phyloP scores from a whole-genome alignment of 192 early-diverging fungal genomes.

The Dissophora ornata region DNA sequence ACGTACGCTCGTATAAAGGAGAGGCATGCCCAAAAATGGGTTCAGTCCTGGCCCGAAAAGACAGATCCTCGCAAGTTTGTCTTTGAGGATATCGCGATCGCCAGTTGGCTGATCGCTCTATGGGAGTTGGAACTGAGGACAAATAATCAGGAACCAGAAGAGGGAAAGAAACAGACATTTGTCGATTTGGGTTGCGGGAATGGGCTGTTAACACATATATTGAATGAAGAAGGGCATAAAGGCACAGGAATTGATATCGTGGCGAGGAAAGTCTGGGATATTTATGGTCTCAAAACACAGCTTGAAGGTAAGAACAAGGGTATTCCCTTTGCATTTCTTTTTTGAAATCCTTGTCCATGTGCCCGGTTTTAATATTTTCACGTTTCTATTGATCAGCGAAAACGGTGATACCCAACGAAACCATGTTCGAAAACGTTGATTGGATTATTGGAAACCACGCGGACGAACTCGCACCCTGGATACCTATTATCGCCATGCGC shows the following conservation, averaged over 20 bases:
- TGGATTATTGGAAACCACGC: slow-evolving; percentile 94
- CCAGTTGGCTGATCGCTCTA: slow-evolving; percentile 81
- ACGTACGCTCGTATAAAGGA: slow-evolving; percentile 76
- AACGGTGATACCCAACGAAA: slow-evolving; percentile 66
- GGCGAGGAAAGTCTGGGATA: slow-evolving; percentile 80
- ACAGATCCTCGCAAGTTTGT: slow-evolving; percentile 89
- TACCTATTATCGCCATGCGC: slow-evolving; percentile 78
- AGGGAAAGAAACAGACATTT: slow-evolving; percentile 63
- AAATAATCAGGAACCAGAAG: neutral
- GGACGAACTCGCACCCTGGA: slow-evolving; percentile 89
- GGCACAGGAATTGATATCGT: slow-evolving; percentile 83
- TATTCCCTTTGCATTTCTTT: too few species aligned
- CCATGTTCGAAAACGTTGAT: slow-evolving; percentile 61
- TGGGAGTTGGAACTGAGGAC: slow-evolving; percentile 66
- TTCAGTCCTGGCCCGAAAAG: slow-evolving; percentile 82
- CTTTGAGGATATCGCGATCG: slow-evolving; percentile 89
- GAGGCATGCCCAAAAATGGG: slow-evolving; percentile 72
- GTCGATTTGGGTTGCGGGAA: slow-evolving; percentile 90
- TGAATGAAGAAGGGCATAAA: slow-evolving; percentile 74
- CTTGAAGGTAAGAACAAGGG: slow-evolving; percentile 58
- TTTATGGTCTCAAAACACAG: slow-evolving; percentile 58
- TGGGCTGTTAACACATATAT: slow-evolving; percentile 80
- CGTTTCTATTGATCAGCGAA: slow-evolving; percentile 49
- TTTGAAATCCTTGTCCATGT: neutral
- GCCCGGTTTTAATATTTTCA: neutral